A percentile compares a stretch with the other conserved stretches of the same genome.
Conservation (phyloP, 1,284 basidiomycete species). For the Singerocomus inundabilis region DNA sequence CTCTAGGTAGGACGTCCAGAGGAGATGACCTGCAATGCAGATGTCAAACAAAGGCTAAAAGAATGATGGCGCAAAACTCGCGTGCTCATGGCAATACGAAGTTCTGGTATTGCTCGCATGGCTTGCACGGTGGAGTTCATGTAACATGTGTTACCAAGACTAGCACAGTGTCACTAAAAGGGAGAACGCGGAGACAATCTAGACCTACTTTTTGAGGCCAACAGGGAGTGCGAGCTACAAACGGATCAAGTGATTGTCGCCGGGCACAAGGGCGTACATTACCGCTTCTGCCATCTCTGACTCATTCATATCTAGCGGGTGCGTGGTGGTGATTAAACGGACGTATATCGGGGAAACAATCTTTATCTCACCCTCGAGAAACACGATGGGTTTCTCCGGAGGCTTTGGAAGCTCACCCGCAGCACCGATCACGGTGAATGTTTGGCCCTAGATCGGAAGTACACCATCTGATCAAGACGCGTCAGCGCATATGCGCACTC, state of each 20-base stretch:
- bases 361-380: slow-evolving; percentile 64
- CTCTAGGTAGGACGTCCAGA: slow-evolving; percentile 43
- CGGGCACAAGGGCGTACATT: slow-evolving; percentile 27
- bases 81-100: slow-evolving; percentile 67
- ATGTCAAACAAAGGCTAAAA: background rate
- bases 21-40: slow-evolving; percentile 19
- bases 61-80: slow-evolving; percentile 34
- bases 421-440: slow-evolving; percentile 88
- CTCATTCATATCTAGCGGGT: slow-evolving; percentile 78
- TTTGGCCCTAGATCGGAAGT: slow-evolving; percentile 54
- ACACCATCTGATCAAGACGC: slow-evolving; percentile 1
- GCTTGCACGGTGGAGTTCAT: slow-evolving; percentile 96
- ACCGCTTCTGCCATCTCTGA: slow-evolving; percentile 78
- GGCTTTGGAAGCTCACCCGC: slow-evolving; percentile 90
- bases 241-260: slow-evolving; percentile 5
- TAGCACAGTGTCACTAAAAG: slow-evolving; percentile 27
- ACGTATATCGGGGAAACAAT: background rate
- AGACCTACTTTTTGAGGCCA: slow-evolving; percentile 60
- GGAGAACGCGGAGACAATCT: background rate
- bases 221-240: slow-evolving; percentile 62
- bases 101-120: slow-evolving; percentile 86
- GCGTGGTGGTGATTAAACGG: slow-evolving; percentile 13
- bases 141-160: slow-evolving; percentile 90
- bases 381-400: slow-evolving; percentile 76
- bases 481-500: slow-evolving; percentile 1